Percentiles rank a stretch among this genome's conserved stretches.
phyloP scores from a whole-genome alignment of 805 yeast genomes.

The Phaffomyces opuntiae region DNA sequence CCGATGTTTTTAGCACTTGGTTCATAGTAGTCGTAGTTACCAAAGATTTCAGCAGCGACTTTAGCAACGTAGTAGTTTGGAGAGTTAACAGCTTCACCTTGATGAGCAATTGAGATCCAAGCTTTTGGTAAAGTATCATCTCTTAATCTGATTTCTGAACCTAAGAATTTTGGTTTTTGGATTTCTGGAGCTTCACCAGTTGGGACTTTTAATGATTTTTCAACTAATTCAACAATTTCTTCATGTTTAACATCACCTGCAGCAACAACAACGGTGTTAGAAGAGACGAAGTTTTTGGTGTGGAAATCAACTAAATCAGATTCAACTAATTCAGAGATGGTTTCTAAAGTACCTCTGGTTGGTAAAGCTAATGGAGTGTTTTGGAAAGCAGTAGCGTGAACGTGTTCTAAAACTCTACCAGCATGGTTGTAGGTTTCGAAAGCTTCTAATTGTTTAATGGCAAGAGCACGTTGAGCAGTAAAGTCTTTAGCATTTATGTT shows the following conservation, averaged over 20 bases:
- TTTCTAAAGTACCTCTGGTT: conserved; percentile 64
- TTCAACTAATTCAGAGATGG: conserved; percentile 48
- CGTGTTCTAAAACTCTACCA: conserved; percentile 60
- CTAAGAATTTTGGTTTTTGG: conserved; percentile 61
- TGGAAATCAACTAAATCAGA: conserved; percentile 53
- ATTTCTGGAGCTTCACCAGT: conserved; percentile 44
- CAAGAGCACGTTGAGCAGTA: conserved; percentile 38
- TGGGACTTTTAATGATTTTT: conserved; percentile 40
- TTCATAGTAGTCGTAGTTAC: conserved; percentile 46
- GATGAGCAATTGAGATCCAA: conserved; percentile 67
- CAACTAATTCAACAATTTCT: conserved; percentile 58
- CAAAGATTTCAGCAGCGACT: conserved; percentile 63
- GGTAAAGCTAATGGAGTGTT: conserved; percentile 78
- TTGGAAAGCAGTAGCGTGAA: conserved; percentile 81
- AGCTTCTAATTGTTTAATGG: conserved; percentile 39
- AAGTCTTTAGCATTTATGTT: conserved; percentile 38
- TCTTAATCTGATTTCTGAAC: conserved; percentile 83
- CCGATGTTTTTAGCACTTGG: conserved; percentile 54
- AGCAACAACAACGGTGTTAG: conserved; percentile 63
- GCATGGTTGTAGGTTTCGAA: conserved; percentile 52
- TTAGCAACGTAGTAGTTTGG: conserved; percentile 63
- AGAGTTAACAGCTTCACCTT: conserved; percentile 59
- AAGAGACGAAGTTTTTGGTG: conserved; percentile 48
- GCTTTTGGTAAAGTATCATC: conserved; percentile 83
- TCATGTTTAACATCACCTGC: conserved; percentile 70